Evolutionary conservation across 495 filamentous ascomycete genomes (phyloP).

Genomic region (Aspergillus egyptiacus): DNA sequence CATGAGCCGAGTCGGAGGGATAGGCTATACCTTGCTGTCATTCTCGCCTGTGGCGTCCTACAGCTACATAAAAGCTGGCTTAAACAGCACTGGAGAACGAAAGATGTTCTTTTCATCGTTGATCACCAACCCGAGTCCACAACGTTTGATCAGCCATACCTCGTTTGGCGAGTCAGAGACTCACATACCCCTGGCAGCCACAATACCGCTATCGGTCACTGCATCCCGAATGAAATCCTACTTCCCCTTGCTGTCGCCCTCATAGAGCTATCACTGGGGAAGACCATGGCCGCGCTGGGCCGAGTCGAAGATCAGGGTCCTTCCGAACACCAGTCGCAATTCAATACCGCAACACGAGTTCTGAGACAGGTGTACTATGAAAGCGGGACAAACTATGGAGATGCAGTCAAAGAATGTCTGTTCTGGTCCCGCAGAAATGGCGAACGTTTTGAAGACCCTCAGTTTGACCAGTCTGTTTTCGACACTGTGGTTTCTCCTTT

Average conservation of each 20-base stretch:
- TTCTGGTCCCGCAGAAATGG: constrained; percentile 18
- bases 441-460: not conserved
- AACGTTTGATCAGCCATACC: too few species aligned
- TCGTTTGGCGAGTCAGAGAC: not conserved
- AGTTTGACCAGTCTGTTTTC: constrained; percentile 12
- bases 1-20: constrained; percentile 15
- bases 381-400: constrained; percentile 24
- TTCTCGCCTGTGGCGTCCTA: constrained; percentile 28
- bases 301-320: constrained; percentile 17
- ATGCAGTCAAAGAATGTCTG: constrained; percentile 28
- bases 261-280: constrained; percentile 31
- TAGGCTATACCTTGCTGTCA: constrained; percentile 26
- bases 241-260: constrained; percentile 28
- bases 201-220: not conserved
- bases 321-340: constrained; percentile 9
- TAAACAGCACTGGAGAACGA: constrained; percentile 19
- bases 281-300: constrained; percentile 15
- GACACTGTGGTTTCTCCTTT: constrained; percentile 22
- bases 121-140: not conserved
- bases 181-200: not conserved
- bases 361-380: constrained; percentile 22
- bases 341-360: constrained; percentile 20
- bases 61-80: constrained; percentile 31
- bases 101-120: constrained; percentile 17
- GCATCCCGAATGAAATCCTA: constrained; percentile 22